These are phyloP conservation scores for Guadua angustifolia DNA, from an alignment of 176 grass and related monocot genomes.

Conservation along the genomic window DNA sequence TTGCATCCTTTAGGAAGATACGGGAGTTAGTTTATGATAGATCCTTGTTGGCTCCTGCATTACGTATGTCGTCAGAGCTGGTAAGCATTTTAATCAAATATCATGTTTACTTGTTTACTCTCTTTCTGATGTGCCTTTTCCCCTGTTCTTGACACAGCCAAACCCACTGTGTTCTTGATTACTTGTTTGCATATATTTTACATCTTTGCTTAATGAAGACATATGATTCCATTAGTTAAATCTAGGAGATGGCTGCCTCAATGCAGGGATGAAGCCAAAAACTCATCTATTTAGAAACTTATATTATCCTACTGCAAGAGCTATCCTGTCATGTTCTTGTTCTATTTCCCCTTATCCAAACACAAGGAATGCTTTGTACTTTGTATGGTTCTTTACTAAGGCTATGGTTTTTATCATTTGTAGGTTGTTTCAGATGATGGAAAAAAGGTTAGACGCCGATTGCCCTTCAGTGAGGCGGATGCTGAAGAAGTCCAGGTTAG, in stretches of 20 bases:
- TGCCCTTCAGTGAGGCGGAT: constrained; percentile 73
- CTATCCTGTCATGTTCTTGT: constrained; percentile 23
- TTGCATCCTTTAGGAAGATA: constrained; percentile 93
- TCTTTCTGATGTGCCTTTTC: constrained; percentile 2
- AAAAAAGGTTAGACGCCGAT: constrained; percentile 68
- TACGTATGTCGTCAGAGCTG: constrained; percentile 80
- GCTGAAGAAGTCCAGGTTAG: constrained; percentile 88
- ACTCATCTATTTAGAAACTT: not conserved
- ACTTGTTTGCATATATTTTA: constrained; percentile 18
- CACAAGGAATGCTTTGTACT: constrained; percentile 5
- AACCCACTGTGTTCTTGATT: not conserved
- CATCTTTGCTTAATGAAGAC: not conserved
- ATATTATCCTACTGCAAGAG: not conserved
- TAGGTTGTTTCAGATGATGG: constrained; percentile 95
- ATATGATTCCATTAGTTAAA: constrained; percentile 17
- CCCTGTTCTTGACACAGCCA: not conserved
- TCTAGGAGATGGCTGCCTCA: constrained; percentile 25
- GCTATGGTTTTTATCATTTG: constrained; percentile 6
- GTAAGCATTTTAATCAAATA: constrained; percentile 55
- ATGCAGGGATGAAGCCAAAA: constrained; percentile 26
- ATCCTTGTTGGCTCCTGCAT: constrained; percentile 73
- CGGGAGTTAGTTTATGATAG: constrained; percentile 70
- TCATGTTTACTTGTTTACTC: constrained; percentile 1
- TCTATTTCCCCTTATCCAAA: constrained; percentile 7
- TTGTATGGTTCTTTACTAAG: constrained; percentile 28